Evolutionary conservation across 345 rosid genomes (phyloP).

Genomic region (Gossypium anomalum): DNA sequence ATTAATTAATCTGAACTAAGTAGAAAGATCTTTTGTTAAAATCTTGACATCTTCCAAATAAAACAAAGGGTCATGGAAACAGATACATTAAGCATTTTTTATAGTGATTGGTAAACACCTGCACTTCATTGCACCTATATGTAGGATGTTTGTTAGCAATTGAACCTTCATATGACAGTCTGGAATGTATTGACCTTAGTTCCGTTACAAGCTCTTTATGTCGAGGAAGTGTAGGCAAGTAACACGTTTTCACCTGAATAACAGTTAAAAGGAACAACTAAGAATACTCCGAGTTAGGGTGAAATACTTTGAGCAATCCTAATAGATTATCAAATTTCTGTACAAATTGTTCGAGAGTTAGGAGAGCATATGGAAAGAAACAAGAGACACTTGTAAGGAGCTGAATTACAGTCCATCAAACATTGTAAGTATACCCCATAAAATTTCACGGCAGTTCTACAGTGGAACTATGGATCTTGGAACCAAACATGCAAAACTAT

Average conservation of each 20-base stretch:
- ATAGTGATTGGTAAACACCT: constrained; percentile 43
- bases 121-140: constrained; percentile 74
- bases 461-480: background rate
- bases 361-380: background rate
- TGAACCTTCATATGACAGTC: constrained; percentile 51
- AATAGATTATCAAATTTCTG: background rate
- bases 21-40: background rate
- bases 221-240: constrained; percentile 65
- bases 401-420: background rate
- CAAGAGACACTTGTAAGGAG: background rate
- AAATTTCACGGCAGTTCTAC: background rate
- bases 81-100: background rate
- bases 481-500: constrained; percentile 12
- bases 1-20: background rate
- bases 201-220: constrained; percentile 62
- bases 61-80: background rate
- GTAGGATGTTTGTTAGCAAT: constrained; percentile 72
- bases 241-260: constrained; percentile 49
- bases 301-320: background rate
- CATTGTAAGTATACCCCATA: background rate
- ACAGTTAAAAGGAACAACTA: background rate
- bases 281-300: background rate
- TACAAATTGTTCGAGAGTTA: background rate
- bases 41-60: background rate
- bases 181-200: constrained; percentile 70